Evolutionary conservation across 2,329 filamentous ascomycete species (phyloP).

Genomic region (Coniochaeta sp.): DNA sequence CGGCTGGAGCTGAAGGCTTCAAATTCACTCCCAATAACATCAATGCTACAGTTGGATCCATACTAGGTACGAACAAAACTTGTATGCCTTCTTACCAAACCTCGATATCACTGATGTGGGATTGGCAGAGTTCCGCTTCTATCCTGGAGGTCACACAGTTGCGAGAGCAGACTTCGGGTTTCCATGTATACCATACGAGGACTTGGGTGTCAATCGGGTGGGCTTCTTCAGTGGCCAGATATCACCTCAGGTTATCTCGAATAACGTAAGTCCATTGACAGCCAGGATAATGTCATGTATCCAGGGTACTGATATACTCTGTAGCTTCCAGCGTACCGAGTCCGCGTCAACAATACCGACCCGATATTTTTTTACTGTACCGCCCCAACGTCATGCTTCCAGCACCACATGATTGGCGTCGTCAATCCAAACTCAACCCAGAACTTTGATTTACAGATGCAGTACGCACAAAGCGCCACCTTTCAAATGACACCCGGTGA

Average conservation of each 20-base stretch:
- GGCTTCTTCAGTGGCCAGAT: constrained; percentile 48
- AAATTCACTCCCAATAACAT: constrained; percentile 27
- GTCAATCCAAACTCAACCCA: constrained; percentile 58
- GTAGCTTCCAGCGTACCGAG: not conserved
- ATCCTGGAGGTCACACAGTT: constrained; percentile 57
- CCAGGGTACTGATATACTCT: not conserved
- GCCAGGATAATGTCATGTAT: not conserved
- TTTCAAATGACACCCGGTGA: not conserved
- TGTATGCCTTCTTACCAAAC: constrained; percentile 5
- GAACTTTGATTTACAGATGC: constrained; percentile 39
- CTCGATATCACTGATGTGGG: not conserved
- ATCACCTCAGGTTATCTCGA: constrained; percentile 28
- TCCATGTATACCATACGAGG: constrained; percentile 58
- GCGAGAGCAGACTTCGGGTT: constrained; percentile 49
- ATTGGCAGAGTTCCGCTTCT: constrained; percentile 50
- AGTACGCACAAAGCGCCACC: constrained; percentile 31
- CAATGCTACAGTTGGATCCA: constrained; percentile 36
- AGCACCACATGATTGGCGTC: constrained; percentile 65
- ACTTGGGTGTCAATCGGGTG: constrained; percentile 36
- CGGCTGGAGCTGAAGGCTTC: constrained; percentile 12
- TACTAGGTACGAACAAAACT: constrained; percentile 30
- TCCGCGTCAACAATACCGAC: constrained; percentile 44
- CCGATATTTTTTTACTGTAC: constrained; percentile 67
- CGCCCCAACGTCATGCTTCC: constrained; percentile 56
- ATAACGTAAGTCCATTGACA: not conserved